Conservation (phyloP, 192 early-diverging fungal species). For the Allomyces arbusculus region DNA sequence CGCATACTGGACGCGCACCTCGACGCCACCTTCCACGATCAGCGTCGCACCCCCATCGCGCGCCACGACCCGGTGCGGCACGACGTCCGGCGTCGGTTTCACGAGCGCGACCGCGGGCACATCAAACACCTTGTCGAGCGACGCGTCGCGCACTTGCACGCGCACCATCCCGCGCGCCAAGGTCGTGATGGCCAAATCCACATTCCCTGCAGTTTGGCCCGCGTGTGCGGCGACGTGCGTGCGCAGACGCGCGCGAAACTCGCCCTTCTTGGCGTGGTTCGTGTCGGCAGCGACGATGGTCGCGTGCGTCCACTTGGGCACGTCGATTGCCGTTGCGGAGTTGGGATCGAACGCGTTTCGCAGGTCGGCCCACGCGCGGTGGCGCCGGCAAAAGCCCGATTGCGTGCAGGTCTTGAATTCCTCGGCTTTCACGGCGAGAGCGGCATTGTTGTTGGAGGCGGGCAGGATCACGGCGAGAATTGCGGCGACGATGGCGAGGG, state of each 20-base stretch:
- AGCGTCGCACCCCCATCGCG: neutral
- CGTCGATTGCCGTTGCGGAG: slow-evolving; percentile 2
- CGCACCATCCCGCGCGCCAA: neutral
- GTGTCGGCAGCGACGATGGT: neutral
- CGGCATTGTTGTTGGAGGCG: slow-evolving; percentile 2
- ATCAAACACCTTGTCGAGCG: slow-evolving; percentile 1
- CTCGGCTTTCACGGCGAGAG: slow-evolving; percentile 39
- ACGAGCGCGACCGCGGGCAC: slow-evolving; percentile 2
- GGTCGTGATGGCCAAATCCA: neutral
- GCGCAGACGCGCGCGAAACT: slow-evolving; percentile 7
- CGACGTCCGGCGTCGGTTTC: neutral
- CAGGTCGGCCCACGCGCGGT: slow-evolving; percentile 62
- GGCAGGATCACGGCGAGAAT: slow-evolving; percentile 6
- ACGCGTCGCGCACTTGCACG: neutral
- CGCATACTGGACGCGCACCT: slow-evolving; percentile 7
- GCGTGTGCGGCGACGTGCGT: neutral
- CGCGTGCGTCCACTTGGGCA: neutral
- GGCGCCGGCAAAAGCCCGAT: slow-evolving; percentile 69
- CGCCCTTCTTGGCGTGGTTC: neutral
- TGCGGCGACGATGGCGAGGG: neutral
- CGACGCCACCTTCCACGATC: slow-evolving; percentile 8
- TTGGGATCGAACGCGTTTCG: slow-evolving; percentile 7
- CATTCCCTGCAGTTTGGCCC: neutral
- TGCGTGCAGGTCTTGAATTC: slow-evolving; percentile 86
- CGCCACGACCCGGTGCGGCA: neutral